phyloP scores from a whole-genome alignment of 2,329 filamentous ascomycete genomes.

The Fusarium sp. region DNA sequence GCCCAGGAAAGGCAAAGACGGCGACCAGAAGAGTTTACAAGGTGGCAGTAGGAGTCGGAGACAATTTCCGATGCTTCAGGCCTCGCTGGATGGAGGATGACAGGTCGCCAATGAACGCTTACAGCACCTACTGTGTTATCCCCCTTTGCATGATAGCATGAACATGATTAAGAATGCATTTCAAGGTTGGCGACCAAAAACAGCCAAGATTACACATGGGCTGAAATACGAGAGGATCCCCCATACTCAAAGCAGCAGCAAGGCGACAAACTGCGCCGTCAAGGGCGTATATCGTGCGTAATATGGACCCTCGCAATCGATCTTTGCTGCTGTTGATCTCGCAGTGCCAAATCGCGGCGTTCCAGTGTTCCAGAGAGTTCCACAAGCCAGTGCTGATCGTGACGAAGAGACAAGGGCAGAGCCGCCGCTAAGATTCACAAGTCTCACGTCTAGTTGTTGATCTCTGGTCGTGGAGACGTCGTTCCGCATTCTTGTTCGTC shows the following conservation, averaged over 20 bases:
- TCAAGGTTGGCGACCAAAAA: neutral
- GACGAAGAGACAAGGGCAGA: conserved; percentile 37
- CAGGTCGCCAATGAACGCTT: neutral
- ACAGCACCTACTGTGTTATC: neutral
- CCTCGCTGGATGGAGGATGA: conserved; percentile 3
- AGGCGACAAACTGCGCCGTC: conserved; percentile 8
- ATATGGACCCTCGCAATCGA: conserved; percentile 15
- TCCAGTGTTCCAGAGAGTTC: conserved; percentile 29
- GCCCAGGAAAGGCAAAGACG: conserved; percentile 9
- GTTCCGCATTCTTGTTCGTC: conserved; percentile 2
- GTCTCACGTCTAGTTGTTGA: conserved; percentile 12
- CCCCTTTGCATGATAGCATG: conserved; percentile 1
- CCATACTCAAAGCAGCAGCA: conserved; percentile 22
- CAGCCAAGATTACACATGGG: conserved; percentile 7
- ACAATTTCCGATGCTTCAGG: conserved; percentile 1
- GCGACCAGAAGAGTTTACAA: neutral
- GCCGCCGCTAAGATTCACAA: conserved; percentile 25
- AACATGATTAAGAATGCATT: neutral
- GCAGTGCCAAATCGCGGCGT: conserved; percentile 14
- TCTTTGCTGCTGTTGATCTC: conserved; percentile 14
- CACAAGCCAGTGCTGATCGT: conserved; percentile 33
- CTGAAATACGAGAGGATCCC: conserved; percentile 20
- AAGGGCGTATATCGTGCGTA: conserved; percentile 10
- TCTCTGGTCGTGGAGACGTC: conserved; percentile 14
- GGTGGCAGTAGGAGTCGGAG: neutral